Conservation (phyloP, 192 early-diverging fungal genomes). For the Phycomyces nitens region DNA sequence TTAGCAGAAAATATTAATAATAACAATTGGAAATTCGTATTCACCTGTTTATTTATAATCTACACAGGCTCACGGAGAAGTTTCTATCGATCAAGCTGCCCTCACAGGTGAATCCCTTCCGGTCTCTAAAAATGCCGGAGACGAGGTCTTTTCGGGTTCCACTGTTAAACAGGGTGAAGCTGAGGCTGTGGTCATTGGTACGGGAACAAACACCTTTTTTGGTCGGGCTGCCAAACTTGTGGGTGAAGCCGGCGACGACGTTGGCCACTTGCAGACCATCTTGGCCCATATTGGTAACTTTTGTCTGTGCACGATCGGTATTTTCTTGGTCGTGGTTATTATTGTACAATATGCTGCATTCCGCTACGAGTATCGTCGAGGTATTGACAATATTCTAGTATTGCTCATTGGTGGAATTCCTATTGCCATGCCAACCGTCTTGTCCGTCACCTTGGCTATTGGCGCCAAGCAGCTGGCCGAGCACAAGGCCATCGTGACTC, state of each 20-base stretch:
- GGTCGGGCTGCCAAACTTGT: constrained; percentile 81
- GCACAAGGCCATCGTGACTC: constrained; percentile 77
- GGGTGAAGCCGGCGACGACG: constrained; percentile 66
- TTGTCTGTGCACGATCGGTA: constrained; percentile 66
- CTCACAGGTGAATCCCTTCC: constrained; percentile 75
- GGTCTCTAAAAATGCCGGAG: constrained; percentile 62
- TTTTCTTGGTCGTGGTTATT: constrained; percentile 65
- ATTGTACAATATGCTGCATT: constrained; percentile 69
- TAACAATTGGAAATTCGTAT: not conserved
- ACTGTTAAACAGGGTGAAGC: constrained; percentile 80
- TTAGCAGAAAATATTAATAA: too few relatives aligned
- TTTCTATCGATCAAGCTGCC: constrained; percentile 69
- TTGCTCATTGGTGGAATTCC: constrained; percentile 80
- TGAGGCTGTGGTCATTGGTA: constrained; percentile 74
- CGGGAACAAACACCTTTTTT: constrained; percentile 78
- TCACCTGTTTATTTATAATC: not conserved
- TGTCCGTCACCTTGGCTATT: constrained; percentile 75
- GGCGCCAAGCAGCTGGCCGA: constrained; percentile 76
- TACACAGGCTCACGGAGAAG: constrained; percentile 29
- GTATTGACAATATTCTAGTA: constrained; percentile 77
- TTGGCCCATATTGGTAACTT: constrained; percentile 75
- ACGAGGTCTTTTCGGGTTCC: constrained; percentile 73
- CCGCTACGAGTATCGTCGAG: constrained; percentile 65
- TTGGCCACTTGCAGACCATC: constrained; percentile 72
- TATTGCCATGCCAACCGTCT: constrained; percentile 78